Percentiles rank a stretch among this genome's conserved stretches.
These are phyloP conservation scores for Microdochium trichocladiopsis DNA, from an alignment of 2,329 filamentous ascomycete genomes.

Conservation along the genomic window DNA sequence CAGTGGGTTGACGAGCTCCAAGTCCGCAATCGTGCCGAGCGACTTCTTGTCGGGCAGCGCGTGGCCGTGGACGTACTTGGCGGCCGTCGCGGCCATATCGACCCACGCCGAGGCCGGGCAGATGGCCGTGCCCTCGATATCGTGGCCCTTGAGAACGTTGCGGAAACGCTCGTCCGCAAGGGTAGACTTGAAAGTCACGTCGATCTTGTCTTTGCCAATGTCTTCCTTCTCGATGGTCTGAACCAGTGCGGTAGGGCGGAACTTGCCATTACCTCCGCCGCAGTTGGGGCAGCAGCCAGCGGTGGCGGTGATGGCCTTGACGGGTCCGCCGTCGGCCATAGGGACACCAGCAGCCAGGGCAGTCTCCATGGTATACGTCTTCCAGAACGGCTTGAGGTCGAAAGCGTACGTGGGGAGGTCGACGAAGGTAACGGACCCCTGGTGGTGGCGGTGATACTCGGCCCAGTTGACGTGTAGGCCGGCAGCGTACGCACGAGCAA, in stretches of 20 bases:
- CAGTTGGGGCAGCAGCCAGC: neutral
- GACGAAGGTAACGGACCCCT: conserved; percentile 1
- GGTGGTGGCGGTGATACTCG: neutral
- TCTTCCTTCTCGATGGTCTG: conserved; percentile 4
- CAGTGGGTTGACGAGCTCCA: conserved; percentile 5
- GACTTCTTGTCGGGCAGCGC: neutral
- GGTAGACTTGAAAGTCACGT: conserved; percentile 7
- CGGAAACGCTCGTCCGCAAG: conserved; percentile 3
- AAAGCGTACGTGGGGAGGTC: conserved; percentile 9
- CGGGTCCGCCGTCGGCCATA: neutral
- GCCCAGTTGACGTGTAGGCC: neutral
- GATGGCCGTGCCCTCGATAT: conserved; percentile 4
- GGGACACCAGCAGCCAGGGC: conserved; percentile 2
- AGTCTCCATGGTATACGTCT: conserved; percentile 5
- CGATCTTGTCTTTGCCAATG: conserved; percentile 1
- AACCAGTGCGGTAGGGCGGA: conserved; percentile 6
- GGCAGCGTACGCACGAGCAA: neutral
- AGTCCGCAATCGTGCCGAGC: neutral
- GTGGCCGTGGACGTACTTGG: conserved; percentile 3
- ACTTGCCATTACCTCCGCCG: neutral
- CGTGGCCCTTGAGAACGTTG: conserved; percentile 6
- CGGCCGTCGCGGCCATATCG: conserved; percentile 10
- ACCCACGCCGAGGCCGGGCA: conserved; percentile 9
- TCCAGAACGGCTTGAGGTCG: conserved; percentile 7
- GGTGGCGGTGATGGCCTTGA: neutral